Conservation (phyloP, 2,329 filamentous ascomycete species). For the Balansia obtecta region DNA sequence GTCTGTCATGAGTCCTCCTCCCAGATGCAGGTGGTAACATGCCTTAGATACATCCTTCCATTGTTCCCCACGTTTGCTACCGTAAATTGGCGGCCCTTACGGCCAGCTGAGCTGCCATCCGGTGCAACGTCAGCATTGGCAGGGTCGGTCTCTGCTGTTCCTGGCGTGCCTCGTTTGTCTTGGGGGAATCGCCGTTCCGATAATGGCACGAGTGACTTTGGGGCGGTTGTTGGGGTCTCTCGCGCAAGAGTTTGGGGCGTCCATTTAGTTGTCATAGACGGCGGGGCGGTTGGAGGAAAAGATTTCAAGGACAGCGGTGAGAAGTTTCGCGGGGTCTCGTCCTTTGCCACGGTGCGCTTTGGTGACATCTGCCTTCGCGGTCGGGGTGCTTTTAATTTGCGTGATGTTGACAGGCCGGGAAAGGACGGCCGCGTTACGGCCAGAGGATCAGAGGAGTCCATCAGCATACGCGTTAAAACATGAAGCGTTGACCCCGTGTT, state of each 20-base stretch:
- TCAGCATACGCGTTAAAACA: slow-evolving; percentile 8
- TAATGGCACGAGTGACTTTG: slow-evolving; percentile 31
- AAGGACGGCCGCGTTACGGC: slow-evolving; percentile 9
- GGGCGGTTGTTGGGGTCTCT: slow-evolving; percentile 10
- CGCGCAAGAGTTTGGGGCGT: slow-evolving; percentile 7
- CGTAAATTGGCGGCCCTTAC: slow-evolving; percentile 61
- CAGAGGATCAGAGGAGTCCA: slow-evolving; percentile 12
- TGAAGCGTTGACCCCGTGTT: slow-evolving; percentile 2
- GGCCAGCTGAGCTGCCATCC: slow-evolving; percentile 47
- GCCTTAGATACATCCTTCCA: slow-evolving; percentile 73
- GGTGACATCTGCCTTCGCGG: slow-evolving; percentile 5
- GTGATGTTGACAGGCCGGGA: slow-evolving; percentile 3
- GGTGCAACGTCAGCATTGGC: slow-evolving; percentile 44
- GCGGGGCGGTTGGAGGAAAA: slow-evolving; percentile 5
- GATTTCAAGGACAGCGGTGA: not conserved
- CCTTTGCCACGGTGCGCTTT: slow-evolving; percentile 1
- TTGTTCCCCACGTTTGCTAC: slow-evolving; percentile 76
- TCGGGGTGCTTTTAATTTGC: not conserved
- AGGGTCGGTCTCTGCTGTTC: slow-evolving; percentile 40
- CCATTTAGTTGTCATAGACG: slow-evolving; percentile 5
- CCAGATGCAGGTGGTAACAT: slow-evolving; percentile 16
- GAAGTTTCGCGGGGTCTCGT: slow-evolving; percentile 5
- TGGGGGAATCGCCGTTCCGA: slow-evolving; percentile 33
- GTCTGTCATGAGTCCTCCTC: not conserved
- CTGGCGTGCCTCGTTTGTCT: slow-evolving; percentile 22